A percentile compares a stretch with the other conserved stretches of the same genome.
These are phyloP conservation scores for Chrysosporium queenslandicum DNA, from an alignment of 2,329 filamentous ascomycete genomes.

Conservation along the genomic window DNA sequence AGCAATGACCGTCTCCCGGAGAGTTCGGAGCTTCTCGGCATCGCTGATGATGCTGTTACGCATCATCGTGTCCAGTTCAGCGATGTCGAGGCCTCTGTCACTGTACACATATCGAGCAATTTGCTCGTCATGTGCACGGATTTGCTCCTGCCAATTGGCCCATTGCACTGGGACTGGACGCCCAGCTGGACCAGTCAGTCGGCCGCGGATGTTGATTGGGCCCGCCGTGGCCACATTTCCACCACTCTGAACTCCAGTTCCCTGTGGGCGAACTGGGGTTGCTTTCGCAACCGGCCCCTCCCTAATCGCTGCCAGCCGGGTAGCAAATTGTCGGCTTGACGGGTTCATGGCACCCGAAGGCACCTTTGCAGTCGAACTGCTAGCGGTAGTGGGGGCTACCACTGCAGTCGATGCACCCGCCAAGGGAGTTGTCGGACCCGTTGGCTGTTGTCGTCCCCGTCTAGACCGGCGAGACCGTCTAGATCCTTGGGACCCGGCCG, in stretches of 20 bases:
- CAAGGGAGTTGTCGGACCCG: background rate
- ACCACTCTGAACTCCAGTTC: constrained; percentile 7
- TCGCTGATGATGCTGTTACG: background rate
- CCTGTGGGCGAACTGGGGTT: background rate
- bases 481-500: background rate
- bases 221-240: background rate
- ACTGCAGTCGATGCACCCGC: background rate
- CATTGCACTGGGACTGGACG: background rate
- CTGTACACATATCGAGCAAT: background rate
- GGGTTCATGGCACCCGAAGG: background rate
- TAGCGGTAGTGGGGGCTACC: background rate
- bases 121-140: background rate
- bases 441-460: constrained; percentile 2
- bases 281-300: background rate
- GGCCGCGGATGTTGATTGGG: background rate
- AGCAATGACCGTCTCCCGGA: background rate
- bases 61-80: constrained; percentile 3
- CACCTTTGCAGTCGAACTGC: background rate
- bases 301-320: constrained; percentile 1
- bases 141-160: background rate
- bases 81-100: background rate
- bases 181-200: background rate
- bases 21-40: background rate
- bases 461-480: background rate
- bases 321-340: background rate